Evolutionary conservation across 2,329 filamentous ascomycete genomes (phyloP).

Genomic region (Boeremia exigua): DNA sequence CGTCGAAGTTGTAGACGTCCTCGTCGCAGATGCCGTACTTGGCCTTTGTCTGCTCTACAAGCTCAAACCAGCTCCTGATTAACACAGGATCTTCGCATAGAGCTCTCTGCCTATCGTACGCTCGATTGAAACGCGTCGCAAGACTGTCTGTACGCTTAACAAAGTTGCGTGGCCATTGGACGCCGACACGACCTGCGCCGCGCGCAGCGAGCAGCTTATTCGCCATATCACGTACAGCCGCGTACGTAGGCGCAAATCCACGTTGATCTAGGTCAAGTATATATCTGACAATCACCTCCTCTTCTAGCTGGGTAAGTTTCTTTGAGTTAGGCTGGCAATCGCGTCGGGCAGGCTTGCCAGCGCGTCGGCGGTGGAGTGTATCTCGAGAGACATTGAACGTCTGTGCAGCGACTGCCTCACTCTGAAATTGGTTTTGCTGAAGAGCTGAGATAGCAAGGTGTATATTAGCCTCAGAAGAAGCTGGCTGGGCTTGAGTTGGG

Average conservation of each 20-base stretch:
- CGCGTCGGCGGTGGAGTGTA: no score
- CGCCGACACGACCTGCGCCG: background rate
- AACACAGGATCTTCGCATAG: no score
- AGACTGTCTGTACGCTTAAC: background rate
- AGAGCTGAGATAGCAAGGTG: no score
- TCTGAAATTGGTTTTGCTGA: no score
- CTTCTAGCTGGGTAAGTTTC: no score
- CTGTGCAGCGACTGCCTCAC: no score
- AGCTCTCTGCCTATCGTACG: background rate
- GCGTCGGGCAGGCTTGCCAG: no score
- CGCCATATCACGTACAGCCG: background rate
- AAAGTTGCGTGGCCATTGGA: background rate
- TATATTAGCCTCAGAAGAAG: no score
- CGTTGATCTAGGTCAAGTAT: background rate
- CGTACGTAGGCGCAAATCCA: background rate
- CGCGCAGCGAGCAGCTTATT: background rate
- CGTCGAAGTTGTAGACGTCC: background rate
- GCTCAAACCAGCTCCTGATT: background rate
- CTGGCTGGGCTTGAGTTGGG: no score
- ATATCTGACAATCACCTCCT: background rate
- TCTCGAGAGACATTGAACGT: no score
- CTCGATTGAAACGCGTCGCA: background rate
- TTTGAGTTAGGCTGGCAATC: no score
- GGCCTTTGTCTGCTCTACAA: conserved; percentile 9
- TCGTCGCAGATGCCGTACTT: conserved; percentile 1